Evolutionary conservation across 1,284 basidiomycete genomes (phyloP).

Genomic region (Puccinia coronata): DNA sequence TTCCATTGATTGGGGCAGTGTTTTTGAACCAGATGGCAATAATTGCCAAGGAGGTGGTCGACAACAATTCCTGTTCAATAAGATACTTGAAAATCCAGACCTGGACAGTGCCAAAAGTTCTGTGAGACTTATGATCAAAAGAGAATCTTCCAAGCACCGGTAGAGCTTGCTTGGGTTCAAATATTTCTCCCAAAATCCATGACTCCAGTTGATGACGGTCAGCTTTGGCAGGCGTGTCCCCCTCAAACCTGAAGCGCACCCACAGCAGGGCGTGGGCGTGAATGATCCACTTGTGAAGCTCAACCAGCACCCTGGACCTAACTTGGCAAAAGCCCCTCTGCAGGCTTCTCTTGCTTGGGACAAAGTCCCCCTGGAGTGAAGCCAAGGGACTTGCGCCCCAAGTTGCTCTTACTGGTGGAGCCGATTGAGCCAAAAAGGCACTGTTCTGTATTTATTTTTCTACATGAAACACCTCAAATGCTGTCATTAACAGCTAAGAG

Average conservation of each 20-base stretch:
- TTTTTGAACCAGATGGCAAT: not conserved
- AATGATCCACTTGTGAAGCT: not conserved
- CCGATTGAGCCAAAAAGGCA: too few relatives aligned
- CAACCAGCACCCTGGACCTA: not conserved
- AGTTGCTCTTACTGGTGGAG: too few relatives aligned
- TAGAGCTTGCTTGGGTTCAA: not conserved
- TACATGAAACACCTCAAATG: too few relatives aligned
- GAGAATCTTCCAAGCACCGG: not conserved
- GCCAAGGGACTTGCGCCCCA: too few relatives aligned
- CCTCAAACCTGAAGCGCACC: not conserved
- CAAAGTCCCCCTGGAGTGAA: too few relatives aligned
- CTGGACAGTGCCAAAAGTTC: not conserved
- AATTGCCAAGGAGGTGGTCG: not conserved
- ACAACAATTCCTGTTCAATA: not conserved
- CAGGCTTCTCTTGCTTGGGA: too few relatives aligned
- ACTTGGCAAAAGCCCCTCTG: too few relatives aligned
- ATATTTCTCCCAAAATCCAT: slow-evolving; percentile 10
- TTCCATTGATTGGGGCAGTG: not conserved
- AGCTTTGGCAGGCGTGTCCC: not conserved
- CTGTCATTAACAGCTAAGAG: too few relatives aligned
- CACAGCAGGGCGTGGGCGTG: not conserved
- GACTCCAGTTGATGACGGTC: not conserved
- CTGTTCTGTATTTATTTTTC: too few relatives aligned
- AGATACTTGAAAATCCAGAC: not conserved
- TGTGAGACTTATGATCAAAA: not conserved